Base-by-base conservation (phyloP, 768 basidiomycete genomes). In the Dacryopinax spathularia region DNA sequence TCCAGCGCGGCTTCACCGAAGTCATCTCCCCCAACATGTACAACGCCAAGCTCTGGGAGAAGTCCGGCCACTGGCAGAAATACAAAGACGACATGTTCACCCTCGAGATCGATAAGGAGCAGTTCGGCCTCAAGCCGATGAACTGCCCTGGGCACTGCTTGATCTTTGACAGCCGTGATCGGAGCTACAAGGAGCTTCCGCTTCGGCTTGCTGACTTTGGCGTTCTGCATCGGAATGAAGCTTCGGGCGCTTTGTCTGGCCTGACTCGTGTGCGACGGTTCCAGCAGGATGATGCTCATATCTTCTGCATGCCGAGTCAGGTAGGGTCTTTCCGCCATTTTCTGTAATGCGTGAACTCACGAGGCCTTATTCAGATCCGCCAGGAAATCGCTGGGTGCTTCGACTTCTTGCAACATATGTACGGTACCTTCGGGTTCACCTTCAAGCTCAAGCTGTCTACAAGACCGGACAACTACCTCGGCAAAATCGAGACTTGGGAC, bases 161-260 rank as follows among this genome's bases (percentile, higher is more conserved):
- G 60, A 90, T 99, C 69, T 99, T 98, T 71, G 95, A 92, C 75
- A 88, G 89, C 27, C 82, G 90, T 64, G 94, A 96, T 73, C 84
- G 96, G 66, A 87, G 85, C 65, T 97, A 98, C 78, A 89, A 86
- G 73, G 96, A 99, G 74, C 81, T 98, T 15, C 96, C 96, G 7
- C 86, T 99, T 68, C 86, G 96, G 29, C 92, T 97, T 88, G 95
- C 95, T 4, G 96, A 99, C 72, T 99, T 99, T 70, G 96, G 96
- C 68, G 91, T 98, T 68, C 81, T 98, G 61, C 96, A 98, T 74
- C 80, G 95, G 64, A 99, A 98, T 70, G 96, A 98, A 73, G 94
- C 96, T 0, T 89, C 86, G 35, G 96, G 96, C 33, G 92, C 95
- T 3, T 75, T 99, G 68, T 90, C 89, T 15, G 96, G 96, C 9